A percentile compares a stretch with the other conserved stretches of the same genome.
Conservation (phyloP, 768 basidiomycete species). For the Boletus pseudopeckii region DNA sequence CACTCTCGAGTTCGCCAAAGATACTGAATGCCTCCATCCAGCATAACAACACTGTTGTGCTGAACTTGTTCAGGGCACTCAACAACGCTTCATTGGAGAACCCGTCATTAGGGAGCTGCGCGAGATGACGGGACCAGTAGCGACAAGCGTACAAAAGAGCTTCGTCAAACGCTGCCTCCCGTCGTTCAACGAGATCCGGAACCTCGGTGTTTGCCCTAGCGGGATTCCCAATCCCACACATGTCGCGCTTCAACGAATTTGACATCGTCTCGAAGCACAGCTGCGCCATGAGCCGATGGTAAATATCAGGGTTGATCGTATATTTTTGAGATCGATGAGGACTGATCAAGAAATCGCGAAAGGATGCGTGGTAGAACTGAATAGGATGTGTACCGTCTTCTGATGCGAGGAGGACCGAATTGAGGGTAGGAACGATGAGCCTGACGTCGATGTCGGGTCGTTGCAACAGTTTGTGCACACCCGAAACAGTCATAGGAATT, state of each 20-base stretch:
- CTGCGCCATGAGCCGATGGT: constrained; percentile 20
- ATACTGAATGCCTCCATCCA: constrained; percentile 18
- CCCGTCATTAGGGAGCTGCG: constrained; percentile 10
- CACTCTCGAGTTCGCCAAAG: constrained; percentile 11
- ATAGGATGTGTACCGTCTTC: constrained; percentile 20
- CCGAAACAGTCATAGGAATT: constrained; percentile 10
- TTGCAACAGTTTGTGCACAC: constrained; percentile 12
- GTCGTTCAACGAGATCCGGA: constrained; percentile 18
- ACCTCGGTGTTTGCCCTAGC: constrained; percentile 15
- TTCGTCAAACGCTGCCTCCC: constrained; percentile 10
- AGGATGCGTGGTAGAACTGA: constrained; percentile 23
- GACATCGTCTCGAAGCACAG: constrained; percentile 18
- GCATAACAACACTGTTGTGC: constrained; percentile 6
- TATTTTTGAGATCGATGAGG: constrained; percentile 17
- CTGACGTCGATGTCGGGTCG: constrained; percentile 14
- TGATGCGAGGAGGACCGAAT: constrained; percentile 17
- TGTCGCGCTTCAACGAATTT: constrained; percentile 18
- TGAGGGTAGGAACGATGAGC: constrained; percentile 12
- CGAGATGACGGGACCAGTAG: constrained; percentile 20
- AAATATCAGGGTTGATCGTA: constrained; percentile 11
- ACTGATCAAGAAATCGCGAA: constrained; percentile 19
- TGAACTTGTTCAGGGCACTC: constrained; percentile 6
- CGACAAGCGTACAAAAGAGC: constrained; percentile 19
- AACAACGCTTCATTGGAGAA: constrained; percentile 4
- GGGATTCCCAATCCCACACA: constrained; percentile 15